Base-by-base conservation (phyloP, 257 asterid genomes). In the Nicotiana obtusifolia region DNA sequence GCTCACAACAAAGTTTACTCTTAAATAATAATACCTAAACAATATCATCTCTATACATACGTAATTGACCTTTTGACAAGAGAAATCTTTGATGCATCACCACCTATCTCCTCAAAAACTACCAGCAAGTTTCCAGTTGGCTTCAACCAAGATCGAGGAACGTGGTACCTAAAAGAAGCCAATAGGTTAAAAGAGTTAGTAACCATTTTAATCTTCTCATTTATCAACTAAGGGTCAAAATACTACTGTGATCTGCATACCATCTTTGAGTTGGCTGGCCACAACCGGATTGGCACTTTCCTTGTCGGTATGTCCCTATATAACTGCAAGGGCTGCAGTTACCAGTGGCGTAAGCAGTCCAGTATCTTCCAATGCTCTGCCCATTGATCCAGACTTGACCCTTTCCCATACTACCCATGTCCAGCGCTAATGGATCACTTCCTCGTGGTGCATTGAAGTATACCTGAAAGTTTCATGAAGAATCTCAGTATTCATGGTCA, bases 211-310 rank as follows among this genome's bases (percentile, higher is more conserved):
- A 24, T 14, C 78, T 44, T 47, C 61, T 47, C 15, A 47, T 75
- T 75, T 24, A 75, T 75, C 62, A 22, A 15, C 17, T 10, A 69
- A 13, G 53, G 52, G 13, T 3, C 6, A 31, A 66, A 24, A 22
- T 20, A 13, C 54, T 1, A 41, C 0, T 20, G 35, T 35, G 15
- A 33, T 14, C 24, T 81, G 59, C 35, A 3, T 95, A 95, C 99
- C 98, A 94, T 95, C 91, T 89, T 84, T 95, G 99, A 79, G 99
- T 95, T 15, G 99, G 95, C 84, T 89, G 88, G 84, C 99, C 99
- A 82, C 99, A 95, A n/a, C 99, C 99, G 41, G 83, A 52, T 52
- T 82, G 97, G 88, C 99, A 95, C 89, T 94, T 94, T 41, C 76
- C 68, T 76, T 87, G 86, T 69, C 98, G 80, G 60, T 80, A 95